phyloP scores from a whole-genome alignment of 345 rosid species.

The Raphanus raphanistrum region DNA sequence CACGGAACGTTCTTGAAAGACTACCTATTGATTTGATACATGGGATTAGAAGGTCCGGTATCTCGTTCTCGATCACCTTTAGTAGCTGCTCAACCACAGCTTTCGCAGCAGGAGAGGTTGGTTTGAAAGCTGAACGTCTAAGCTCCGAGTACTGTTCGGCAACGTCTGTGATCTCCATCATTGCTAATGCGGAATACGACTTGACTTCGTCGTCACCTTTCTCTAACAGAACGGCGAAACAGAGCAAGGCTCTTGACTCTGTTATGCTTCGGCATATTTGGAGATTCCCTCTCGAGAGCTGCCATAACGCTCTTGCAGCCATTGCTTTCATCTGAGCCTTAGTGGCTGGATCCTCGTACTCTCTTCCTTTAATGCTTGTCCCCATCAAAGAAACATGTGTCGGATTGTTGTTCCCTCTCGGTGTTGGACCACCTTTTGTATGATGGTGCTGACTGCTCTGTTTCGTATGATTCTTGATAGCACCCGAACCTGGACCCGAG shows the following conservation, averaged over 20 bases:
- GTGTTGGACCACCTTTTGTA: constrained; percentile 26
- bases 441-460: constrained; percentile 26
- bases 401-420: constrained; percentile 37
- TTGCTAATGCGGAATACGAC: constrained; percentile 62
- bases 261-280: constrained; percentile 59
- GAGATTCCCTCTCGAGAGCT: constrained; percentile 60
- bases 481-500: not conserved
- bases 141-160: constrained; percentile 64
- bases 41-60: constrained; percentile 52
- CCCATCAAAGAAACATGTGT: constrained; percentile 51
- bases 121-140: constrained; percentile 68
- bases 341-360: constrained; percentile 52
- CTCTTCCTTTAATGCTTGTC: constrained; percentile 67
- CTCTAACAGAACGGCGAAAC: constrained; percentile 65
- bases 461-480: not conserved
- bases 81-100: constrained; percentile 68
- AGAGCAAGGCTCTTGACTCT: constrained; percentile 69
- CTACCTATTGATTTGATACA: constrained; percentile 64
- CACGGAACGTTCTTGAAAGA: constrained; percentile 76
- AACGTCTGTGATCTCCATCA: constrained; percentile 73
- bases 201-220: constrained; percentile 64
- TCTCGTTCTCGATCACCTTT: constrained; percentile 50
- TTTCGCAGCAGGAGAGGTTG: constrained; percentile 66
- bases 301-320: constrained; percentile 81
- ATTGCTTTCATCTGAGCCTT: constrained; percentile 78